These are phyloP conservation scores for Pharnaceum exiguum DNA, from an alignment of 148 eudicot species.

Conservation along the genomic window DNA sequence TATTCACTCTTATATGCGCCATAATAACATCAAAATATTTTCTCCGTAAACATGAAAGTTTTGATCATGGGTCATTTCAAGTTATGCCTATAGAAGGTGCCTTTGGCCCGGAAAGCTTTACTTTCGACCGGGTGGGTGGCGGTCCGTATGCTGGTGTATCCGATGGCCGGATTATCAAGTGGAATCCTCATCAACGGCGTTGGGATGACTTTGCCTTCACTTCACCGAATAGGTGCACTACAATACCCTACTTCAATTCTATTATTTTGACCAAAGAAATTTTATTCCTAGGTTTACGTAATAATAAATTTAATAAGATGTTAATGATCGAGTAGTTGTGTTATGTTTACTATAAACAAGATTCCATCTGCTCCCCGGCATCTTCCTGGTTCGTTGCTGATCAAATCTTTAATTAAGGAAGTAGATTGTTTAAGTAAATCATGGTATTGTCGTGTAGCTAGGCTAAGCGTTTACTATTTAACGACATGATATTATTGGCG, in stretches of 20 bases:
- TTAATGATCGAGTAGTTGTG: too few relatives aligned
- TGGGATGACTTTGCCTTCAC: slow-evolving; percentile 43
- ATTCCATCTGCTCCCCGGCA: too few relatives aligned
- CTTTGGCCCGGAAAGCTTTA: slow-evolving; percentile 40
- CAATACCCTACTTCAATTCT: neutral
- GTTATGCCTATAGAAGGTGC: slow-evolving; percentile 23
- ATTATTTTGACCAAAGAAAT: neutral
- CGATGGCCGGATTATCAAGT: slow-evolving; percentile 38
- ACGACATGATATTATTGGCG: too few relatives aligned
- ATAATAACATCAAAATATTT: slow-evolving; percentile 7
- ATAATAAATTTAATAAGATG: too few relatives aligned
- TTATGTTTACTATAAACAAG: too few relatives aligned
- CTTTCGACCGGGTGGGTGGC: slow-evolving; percentile 27
- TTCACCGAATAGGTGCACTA: slow-evolving; percentile 26
- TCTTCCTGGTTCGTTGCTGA: too few relatives aligned
- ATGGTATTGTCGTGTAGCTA: too few relatives aligned
- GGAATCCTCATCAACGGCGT: slow-evolving; percentile 23
- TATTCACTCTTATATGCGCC: slow-evolving; percentile 13
- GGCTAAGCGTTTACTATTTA: too few relatives aligned
- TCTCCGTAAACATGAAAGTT: neutral
- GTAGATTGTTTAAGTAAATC: too few relatives aligned
- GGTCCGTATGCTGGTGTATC: slow-evolving; percentile 40
- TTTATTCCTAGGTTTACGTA: neutral
- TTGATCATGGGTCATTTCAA: slow-evolving; percentile 2
- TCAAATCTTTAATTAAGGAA: too few relatives aligned